Evolutionary conservation across 768 basidiomycete species (phyloP), one percentile per base, ranked within the genome.

Genomic region (Phlegmacium glaucopus): DNA sequence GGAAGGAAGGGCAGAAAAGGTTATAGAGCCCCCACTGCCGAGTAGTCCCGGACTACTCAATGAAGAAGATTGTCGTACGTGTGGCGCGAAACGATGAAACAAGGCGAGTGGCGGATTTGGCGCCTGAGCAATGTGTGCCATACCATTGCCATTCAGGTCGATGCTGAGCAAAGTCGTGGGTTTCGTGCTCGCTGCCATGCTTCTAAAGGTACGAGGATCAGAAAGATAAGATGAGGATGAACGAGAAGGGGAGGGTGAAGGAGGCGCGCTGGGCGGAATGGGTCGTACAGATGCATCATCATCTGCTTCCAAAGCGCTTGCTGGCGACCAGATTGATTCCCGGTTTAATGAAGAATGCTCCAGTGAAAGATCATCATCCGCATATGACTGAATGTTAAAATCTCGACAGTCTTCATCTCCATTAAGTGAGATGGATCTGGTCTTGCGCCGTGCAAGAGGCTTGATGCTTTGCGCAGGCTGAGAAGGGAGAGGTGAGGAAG

Each of bases 211-310:
- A 45, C 84, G 79, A 12, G 89, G 79, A 56, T 89, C 79, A 5
- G 90, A 90, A 22, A 90, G 77, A 65, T 90, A 87, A 1, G 88
- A 90, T 0, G 88, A 89, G 1, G 89, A 91, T 2, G 85, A 91
- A 45, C 78, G 82, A 2, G 89, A 92, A 3, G 86, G 90, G 0
- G 90, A 86, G 4, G 92, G 92, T 0, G 91, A 94, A 9, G 87
- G 89, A 9, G 91, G 90, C 4, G 83, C 76, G 55, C 87, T 92
- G 4, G 95, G 95, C 17, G 93, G 90, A 29, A 97, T 67, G 4
- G 94, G 93, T 26, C 93, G 82, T 12, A 96, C 65, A 30, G 92
- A 95, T 9, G 95, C 95, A 60, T 96, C 93, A 46, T 96, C 95
- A 61, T 97, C 94, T 12, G 93, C 94, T 66, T 91, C 91, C 26